Conservation (phyloP, 306 rosid species). For the Fagus crenata region DNA sequence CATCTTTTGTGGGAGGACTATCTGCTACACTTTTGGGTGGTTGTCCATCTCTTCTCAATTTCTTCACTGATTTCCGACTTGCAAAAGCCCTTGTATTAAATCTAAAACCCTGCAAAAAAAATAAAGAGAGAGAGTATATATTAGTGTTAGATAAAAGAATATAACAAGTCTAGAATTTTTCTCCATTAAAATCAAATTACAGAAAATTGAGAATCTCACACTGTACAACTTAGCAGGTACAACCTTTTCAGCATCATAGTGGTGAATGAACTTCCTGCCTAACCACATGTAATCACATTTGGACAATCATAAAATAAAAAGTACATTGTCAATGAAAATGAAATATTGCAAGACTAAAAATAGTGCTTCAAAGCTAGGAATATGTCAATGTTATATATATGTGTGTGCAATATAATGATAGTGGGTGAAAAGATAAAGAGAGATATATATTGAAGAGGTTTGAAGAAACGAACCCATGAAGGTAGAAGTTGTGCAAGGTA, state of each 20-base stretch:
- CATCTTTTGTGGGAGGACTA: constrained; percentile 42
- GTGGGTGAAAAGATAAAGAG: neutral
- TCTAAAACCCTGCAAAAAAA: constrained; percentile 41
- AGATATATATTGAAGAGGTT: neutral
- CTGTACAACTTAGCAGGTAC: constrained; percentile 25
- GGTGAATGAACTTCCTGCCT: constrained; percentile 39
- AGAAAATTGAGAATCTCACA: constrained; percentile 33
- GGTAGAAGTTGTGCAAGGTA: constrained; percentile 27
- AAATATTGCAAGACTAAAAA: constrained; percentile 4
- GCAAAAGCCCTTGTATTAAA: constrained; percentile 48
- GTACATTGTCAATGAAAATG: neutral
- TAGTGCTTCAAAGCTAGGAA: neutral
- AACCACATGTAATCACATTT: constrained; percentile 24
- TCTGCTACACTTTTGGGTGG: constrained; percentile 28
- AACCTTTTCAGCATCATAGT: constrained; percentile 26
- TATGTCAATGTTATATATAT: neutral
- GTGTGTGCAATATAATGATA: neutral
- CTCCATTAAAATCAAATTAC: neutral
- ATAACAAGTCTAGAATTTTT: neutral
- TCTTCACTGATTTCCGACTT: constrained; percentile 55
- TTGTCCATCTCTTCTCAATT: constrained; percentile 41
- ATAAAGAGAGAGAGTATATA: neutral
- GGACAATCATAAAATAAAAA: constrained; percentile 12
- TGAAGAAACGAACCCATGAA: constrained; percentile 33
- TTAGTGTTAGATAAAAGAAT: neutral